These are phyloP conservation scores for Alternaria sp. DNA, from an alignment of 2,329 filamentous ascomycete species.

Conservation along the genomic window DNA sequence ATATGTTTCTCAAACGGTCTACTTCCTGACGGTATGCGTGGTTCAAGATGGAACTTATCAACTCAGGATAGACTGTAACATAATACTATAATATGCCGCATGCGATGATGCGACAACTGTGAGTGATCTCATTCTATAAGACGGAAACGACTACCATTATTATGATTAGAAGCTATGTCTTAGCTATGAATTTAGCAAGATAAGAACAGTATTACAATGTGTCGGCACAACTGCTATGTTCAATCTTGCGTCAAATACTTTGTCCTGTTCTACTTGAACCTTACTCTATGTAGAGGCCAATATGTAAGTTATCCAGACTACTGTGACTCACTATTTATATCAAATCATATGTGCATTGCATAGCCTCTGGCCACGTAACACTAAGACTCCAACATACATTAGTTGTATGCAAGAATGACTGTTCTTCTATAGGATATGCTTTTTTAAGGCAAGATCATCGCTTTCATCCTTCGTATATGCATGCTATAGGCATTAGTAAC, in stretches of 20 bases:
- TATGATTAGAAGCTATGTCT: too few species aligned
- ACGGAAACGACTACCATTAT: too few species aligned
- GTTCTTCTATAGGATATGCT: background rate
- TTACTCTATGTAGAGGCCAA: rapidly evolving
- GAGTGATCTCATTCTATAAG: too few species aligned
- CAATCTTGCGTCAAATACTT: background rate
- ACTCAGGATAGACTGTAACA: too few species aligned
- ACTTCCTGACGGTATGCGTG: too few species aligned
- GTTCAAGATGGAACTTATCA: too few species aligned
- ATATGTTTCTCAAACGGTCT: background rate
- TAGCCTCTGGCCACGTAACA: background rate
- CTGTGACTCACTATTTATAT: background rate
- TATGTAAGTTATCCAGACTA: background rate
- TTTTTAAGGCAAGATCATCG: background rate
- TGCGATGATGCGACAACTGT: too few species aligned
- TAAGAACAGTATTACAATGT: background rate
- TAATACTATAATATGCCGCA: too few species aligned
- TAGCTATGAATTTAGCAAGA: too few species aligned
- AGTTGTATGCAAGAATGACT: background rate
- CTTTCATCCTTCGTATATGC: background rate
- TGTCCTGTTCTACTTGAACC: background rate
- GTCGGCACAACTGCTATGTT: background rate
- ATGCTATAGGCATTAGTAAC: background rate
- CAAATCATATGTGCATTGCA: background rate
- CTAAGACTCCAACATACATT: background rate